A percentile compares a stretch with the other conserved stretches of the same genome.
phyloP scores from a whole-genome alignment of 257 asterid species.

The Solanum medicagineum region DNA sequence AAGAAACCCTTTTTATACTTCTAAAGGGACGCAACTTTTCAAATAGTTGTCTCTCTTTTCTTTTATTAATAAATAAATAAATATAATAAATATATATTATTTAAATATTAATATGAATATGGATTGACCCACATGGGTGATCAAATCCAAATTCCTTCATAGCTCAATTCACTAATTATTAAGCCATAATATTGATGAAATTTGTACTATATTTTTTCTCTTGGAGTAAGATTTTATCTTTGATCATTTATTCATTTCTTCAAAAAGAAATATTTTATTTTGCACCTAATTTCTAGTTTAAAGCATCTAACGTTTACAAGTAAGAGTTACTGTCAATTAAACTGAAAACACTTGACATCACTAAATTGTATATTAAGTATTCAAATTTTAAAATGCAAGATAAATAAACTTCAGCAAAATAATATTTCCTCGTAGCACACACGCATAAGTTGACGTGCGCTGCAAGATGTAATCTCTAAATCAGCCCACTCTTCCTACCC shows the following conservation, averaged over 20 bases:
- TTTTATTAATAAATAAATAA: no score
- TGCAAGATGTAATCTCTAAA: neutral
- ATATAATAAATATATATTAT: no score
- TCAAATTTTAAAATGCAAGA: neutral
- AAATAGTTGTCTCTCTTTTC: no score
- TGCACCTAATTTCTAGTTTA: neutral
- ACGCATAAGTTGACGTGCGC: constrained; percentile 6
- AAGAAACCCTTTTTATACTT: no score
- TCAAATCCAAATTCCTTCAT: no score
- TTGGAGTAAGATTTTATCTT: neutral
- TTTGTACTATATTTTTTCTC: neutral
- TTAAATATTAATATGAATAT: no score
- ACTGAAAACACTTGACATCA: neutral
- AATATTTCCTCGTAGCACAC: neutral
- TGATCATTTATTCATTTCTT: neutral
- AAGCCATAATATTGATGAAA: neutral
- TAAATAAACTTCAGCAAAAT: no score
- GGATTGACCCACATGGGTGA: no score
- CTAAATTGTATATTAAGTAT: neutral
- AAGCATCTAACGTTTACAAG: neutral
- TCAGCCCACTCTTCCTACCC: neutral
- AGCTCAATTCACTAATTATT: neutral
- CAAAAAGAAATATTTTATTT: neutral
- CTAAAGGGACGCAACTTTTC: no score
- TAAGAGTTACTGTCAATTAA: neutral